Evolutionary conservation across 2,329 filamentous ascomycete species (phyloP).

Genomic region (Neophaeococcomyces mojaviensis): DNA sequence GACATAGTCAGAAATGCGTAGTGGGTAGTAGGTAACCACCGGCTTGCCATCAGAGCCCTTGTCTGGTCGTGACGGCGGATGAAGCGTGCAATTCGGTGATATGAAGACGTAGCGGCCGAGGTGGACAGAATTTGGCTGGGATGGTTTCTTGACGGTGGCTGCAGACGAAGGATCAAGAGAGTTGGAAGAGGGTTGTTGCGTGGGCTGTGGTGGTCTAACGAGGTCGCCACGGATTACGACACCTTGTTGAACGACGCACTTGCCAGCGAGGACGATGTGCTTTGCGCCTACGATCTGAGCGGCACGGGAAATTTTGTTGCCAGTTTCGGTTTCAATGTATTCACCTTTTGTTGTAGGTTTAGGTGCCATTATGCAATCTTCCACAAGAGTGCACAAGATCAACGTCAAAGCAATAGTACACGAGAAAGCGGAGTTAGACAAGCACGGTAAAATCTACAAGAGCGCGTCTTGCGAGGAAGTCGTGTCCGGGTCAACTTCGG

Average conservation of each 20-base stretch:
- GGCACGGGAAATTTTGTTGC: constrained; percentile 94
- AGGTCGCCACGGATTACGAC: constrained; percentile 91
- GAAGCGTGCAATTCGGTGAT: constrained; percentile 66
- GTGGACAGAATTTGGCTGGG: constrained; percentile 53
- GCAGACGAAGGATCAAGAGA: constrained; percentile 31
- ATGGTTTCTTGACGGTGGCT: constrained; percentile 22
- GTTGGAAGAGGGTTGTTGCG: constrained; percentile 25
- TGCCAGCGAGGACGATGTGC: constrained; percentile 95
- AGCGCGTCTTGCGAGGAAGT: no score
- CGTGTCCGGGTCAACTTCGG: no score
- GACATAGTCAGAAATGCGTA: constrained; percentile 90
- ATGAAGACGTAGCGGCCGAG: constrained; percentile 92
- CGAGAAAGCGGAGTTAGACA: no score
- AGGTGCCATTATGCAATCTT: constrained; percentile 54
- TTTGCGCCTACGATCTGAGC: constrained; percentile 89
- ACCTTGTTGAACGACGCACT: constrained; percentile 90
- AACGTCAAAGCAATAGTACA: no score
- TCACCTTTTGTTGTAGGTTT: constrained; percentile 70
- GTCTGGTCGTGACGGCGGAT: constrained; percentile 75
- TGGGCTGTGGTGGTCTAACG: constrained; percentile 49
- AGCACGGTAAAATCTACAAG: no score
- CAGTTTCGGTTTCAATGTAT: constrained; percentile 96
- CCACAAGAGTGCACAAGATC: background rate
- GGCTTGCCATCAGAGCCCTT: constrained; percentile 24
- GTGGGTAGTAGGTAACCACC: constrained; percentile 69